Conservation (phyloP, 768 basidiomycete genomes). For the Sarcodon sp. region DNA sequence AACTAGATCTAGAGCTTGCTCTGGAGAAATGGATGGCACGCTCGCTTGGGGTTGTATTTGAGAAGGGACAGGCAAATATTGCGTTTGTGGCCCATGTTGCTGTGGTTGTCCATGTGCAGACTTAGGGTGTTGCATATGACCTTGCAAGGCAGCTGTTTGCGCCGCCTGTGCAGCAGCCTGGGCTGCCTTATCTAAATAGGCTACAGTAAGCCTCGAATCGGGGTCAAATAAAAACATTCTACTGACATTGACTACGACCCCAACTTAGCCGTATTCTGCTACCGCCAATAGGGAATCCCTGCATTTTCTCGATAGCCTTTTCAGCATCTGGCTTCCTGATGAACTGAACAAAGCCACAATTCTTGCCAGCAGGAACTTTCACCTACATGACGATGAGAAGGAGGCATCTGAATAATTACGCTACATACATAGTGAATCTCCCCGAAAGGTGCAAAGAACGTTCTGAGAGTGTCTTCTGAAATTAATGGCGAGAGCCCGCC, state of each 20-base stretch:
- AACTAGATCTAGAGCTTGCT: conserved; percentile 20
- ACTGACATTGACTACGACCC: conserved; percentile 86
- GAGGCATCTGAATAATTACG: conserved; percentile 2
- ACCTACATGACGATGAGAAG: conserved; percentile 35
- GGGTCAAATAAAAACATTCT: background rate
- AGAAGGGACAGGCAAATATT: background rate
- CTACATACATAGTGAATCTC: conserved; percentile 78
- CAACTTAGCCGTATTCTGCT: conserved; percentile 85
- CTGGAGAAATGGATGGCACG: conserved; percentile 11
- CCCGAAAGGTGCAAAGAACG: conserved; percentile 87
- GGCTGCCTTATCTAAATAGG: conserved; percentile 65
- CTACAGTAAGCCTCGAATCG: background rate
- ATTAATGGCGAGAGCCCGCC: conserved; percentile 84
- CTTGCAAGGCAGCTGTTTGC: conserved; percentile 59
- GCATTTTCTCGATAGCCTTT: conserved; percentile 91
- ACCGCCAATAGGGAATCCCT: conserved; percentile 89
- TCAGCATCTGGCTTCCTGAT: conserved; percentile 88
- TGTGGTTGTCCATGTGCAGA: conserved; percentile 13
- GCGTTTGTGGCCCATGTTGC: background rate
- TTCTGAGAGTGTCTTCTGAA: conserved; percentile 81
- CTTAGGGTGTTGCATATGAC: conserved; percentile 21
- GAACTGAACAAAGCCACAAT: conserved; percentile 94
- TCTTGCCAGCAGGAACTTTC: conserved; percentile 93
- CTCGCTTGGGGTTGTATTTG: background rate
- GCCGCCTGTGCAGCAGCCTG: conserved; percentile 77